Percentiles rank a stretch among this genome's conserved stretches.
These are phyloP conservation scores for Fonsecaea monophora DNA, from an alignment of 2,329 filamentous ascomycete genomes.

Conservation along the genomic window DNA sequence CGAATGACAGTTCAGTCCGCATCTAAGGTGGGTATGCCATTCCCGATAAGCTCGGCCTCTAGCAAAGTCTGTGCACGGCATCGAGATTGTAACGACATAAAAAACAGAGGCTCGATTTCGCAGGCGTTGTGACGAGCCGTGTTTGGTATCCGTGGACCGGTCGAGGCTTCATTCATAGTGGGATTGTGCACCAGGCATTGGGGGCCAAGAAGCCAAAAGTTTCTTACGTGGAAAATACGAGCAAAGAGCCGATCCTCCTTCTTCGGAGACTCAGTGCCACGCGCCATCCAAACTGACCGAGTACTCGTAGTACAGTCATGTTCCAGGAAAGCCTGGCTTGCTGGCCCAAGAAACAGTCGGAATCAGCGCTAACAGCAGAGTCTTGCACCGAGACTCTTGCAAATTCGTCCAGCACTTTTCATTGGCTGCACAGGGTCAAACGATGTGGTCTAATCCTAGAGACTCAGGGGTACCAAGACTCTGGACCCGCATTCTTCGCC, in stretches of 20 bases:
- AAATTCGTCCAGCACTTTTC: not conserved
- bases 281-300: not conserved
- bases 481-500: not conserved
- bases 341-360: not conserved
- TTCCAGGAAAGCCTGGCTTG: not conserved
- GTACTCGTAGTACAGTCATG: not conserved
- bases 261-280: not conserved
- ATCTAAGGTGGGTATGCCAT: not conserved
- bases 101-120: not conserved
- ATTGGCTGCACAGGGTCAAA: not conserved
- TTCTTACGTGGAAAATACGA: not conserved
- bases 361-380: constrained; percentile 5
- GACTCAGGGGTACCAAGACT: constrained; percentile 5
- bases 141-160: not conserved
- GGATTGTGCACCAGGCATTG: not conserved
- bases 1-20: not conserved
- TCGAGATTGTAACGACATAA: not conserved
- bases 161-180: not conserved
- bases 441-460: not conserved
- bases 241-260: not conserved
- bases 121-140: not conserved
- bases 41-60: not conserved
- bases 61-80: not conserved
- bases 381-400: not conserved
- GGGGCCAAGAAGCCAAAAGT: not conserved